phyloP scores from a whole-genome alignment of 805 yeast genomes.

The Schwanniomyces yamadae region DNA sequence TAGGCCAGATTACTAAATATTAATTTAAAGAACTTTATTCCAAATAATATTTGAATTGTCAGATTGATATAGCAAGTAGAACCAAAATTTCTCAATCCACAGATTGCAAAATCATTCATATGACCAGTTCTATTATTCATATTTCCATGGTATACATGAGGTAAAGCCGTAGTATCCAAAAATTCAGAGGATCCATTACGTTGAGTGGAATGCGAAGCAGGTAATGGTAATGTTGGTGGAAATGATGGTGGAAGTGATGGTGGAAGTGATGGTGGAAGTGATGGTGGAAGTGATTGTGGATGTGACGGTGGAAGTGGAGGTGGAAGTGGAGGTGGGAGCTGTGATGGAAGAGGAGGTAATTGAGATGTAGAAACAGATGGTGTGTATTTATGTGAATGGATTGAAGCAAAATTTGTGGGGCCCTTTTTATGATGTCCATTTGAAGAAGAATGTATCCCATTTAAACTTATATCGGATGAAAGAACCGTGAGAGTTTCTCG shows the following conservation, averaged over 20 bases:
- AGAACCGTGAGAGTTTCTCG: too few relatives aligned
- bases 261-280: conserved; percentile 4
- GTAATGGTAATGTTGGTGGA: not conserved
- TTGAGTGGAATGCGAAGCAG: conserved; percentile 6
- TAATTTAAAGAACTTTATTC: conserved; percentile 46
- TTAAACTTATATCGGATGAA: too few relatives aligned
- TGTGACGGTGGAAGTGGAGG: not conserved
- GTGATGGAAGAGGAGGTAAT: not conserved
- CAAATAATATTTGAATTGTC: conserved; percentile 69
- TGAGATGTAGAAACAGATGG: too few relatives aligned
- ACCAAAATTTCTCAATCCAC: conserved; percentile 67
- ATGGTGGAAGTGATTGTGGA: not conserved
- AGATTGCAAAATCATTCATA: conserved; percentile 46
- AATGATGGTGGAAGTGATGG: conserved; percentile 3
- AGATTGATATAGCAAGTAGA: conserved; percentile 77
- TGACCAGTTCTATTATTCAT: conserved; percentile 11
- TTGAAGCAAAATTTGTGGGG: too few relatives aligned
- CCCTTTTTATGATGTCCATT: too few relatives aligned
- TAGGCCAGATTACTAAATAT: conserved; percentile 49
- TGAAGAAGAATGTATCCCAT: too few relatives aligned
- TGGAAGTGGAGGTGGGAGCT: not conserved
- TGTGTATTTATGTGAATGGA: too few relatives aligned
- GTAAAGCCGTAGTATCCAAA: too few relatives aligned
- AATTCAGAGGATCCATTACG: too few relatives aligned
- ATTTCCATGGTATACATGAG: too few relatives aligned